phyloP scores from a whole-genome alignment of 768 basidiomycete species.

The Amanita subjunquillea region DNA sequence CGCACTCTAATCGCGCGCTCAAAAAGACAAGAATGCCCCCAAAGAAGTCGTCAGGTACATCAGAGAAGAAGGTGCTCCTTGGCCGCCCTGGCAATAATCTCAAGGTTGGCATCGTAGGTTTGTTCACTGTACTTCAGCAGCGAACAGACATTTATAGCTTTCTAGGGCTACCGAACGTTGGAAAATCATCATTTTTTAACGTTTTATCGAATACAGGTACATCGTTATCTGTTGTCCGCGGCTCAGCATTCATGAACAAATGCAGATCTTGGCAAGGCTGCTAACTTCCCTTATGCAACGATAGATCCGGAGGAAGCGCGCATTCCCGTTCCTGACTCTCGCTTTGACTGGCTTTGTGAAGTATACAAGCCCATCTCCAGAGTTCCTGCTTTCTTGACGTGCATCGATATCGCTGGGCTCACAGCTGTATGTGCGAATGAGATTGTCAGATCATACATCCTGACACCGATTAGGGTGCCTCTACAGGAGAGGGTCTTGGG shows the following conservation, averaged over 20 bases:
- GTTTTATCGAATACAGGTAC: constrained; percentile 82
- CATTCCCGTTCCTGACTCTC: constrained; percentile 87
- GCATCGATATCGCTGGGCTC: constrained; percentile 97
- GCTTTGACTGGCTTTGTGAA: constrained; percentile 92
- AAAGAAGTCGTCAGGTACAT: constrained; percentile 58
- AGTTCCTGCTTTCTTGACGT: constrained; percentile 92
- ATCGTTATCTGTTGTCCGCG: constrained; percentile 12
- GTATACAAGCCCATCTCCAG: constrained; percentile 82
- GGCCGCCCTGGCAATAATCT: constrained; percentile 95
- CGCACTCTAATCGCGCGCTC: constrained; percentile 19
- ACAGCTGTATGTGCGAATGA: constrained; percentile 57
- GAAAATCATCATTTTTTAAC: constrained; percentile 99
- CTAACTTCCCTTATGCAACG: constrained; percentile 95
- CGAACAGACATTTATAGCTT: constrained; percentile 12
- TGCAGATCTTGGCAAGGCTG: constrained; percentile 82
- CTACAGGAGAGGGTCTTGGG: constrained; percentile 95
- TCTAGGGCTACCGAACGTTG: constrained; percentile 88
- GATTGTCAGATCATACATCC: not conserved
- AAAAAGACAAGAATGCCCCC: constrained; percentile 80
- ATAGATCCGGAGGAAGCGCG: constrained; percentile 95
- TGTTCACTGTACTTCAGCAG: constrained; percentile 21
- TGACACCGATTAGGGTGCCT: constrained; percentile 58
- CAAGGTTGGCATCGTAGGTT: constrained; percentile 97
- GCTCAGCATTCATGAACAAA: not conserved
- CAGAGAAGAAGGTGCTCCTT: constrained; percentile 80